These are phyloP conservation scores for Stereocaulon alpinum DNA, from an alignment of 495 filamentous ascomycete species.

Conservation along the genomic window DNA sequence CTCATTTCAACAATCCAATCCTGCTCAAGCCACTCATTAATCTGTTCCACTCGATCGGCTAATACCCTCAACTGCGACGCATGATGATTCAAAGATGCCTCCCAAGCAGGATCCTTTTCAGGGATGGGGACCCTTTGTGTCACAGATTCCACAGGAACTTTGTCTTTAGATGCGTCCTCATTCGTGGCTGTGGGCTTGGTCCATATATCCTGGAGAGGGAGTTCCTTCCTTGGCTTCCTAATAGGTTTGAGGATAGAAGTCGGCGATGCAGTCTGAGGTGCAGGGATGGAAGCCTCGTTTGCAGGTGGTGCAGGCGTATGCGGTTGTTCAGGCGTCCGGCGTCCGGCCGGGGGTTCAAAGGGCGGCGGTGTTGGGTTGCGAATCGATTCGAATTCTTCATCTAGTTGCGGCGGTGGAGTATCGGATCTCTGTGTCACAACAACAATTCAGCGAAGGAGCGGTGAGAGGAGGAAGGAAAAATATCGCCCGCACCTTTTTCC, in stretches of 20 bases:
- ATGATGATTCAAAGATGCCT: slow-evolving; percentile 2
- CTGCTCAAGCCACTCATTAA: slow-evolving; percentile 17
- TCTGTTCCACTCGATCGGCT: slow-evolving; percentile 10
- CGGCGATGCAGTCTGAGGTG: not conserved
- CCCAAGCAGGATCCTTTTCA: not conserved
- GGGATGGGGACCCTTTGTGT: not conserved
- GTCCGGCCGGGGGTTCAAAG: not conserved
- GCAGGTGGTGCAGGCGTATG: too few species aligned
- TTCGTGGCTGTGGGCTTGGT: too few species aligned
- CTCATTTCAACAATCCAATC: slow-evolving; percentile 4
- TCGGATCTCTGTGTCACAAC: not conserved
- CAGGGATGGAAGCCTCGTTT: too few species aligned
- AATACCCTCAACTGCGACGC: slow-evolving; percentile 10
- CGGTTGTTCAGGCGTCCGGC: too few species aligned
- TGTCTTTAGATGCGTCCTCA: not conserved
- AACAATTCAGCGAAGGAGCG: not conserved
- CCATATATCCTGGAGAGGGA: too few species aligned
- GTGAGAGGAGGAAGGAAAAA: not conserved
- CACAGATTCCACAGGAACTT: not conserved
- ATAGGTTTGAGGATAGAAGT: not conserved
- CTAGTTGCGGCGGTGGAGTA: not conserved
- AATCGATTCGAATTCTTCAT: not conserved
- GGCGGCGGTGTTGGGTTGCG: not conserved
- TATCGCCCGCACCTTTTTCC: not conserved
- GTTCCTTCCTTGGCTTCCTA: not conserved